Percentiles rank a stretch among this genome's conserved stretches.
Conservation (phyloP, 352 stramenopile species). For the Phytophthora litchii region DNA sequence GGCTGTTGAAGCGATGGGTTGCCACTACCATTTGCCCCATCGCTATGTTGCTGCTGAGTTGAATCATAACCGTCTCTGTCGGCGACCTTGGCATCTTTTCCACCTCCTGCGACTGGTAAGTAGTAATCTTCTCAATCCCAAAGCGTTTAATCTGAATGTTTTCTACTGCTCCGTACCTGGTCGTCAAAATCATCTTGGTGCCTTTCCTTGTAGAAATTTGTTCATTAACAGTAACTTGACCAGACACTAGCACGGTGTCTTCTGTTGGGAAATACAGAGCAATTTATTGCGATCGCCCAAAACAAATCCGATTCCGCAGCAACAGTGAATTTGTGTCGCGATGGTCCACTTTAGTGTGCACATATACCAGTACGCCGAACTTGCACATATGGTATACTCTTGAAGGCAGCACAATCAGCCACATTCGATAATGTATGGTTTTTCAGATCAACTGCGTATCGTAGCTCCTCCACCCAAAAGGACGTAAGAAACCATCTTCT, state of each 20-base stretch:
- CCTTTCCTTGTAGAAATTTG: conserved; percentile 12
- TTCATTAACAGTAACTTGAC: conserved; percentile 6
- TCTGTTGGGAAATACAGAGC: conserved; percentile 1
- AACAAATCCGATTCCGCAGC: background rate
- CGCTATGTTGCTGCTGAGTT: background rate
- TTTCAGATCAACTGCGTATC: background rate
- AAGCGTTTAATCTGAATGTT: conserved; percentile 5
- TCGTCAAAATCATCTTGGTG: background rate
- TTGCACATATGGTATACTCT: background rate
- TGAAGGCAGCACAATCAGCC: background rate
- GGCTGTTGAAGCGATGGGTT: background rate
- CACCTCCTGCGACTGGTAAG: conserved; percentile 6
- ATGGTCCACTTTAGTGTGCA: background rate
- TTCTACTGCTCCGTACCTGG: background rate
- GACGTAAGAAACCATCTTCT: background rate
- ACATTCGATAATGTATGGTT: background rate
- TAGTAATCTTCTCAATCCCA: background rate
- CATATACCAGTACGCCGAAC: background rate
- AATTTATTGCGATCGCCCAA: background rate
- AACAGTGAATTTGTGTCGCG: background rate
- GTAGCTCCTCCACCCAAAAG: background rate
- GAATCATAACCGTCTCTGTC: background rate
- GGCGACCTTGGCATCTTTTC: background rate
- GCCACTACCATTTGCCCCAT: background rate
- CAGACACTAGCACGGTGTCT: background rate